Evolutionary conservation across 139 green algal species (phyloP).

Genomic region (Picochlorum sp.): DNA sequence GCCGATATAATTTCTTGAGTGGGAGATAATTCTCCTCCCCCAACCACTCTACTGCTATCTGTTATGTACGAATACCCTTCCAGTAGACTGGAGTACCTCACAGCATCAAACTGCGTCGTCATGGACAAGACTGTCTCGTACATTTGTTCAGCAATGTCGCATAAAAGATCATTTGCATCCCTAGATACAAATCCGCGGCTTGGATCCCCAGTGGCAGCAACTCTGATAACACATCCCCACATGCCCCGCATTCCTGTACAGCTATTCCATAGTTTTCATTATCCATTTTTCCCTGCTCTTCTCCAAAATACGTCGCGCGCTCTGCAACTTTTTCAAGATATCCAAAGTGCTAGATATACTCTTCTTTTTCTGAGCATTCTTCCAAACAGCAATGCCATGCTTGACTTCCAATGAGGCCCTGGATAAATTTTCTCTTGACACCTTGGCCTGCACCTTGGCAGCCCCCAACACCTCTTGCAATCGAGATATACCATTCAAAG

Average conservation of each 20-base stretch:
- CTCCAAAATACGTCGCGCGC: conserved; percentile 15
- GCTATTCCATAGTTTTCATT: not conserved
- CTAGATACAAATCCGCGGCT: not conserved
- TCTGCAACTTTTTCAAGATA: conserved; percentile 22
- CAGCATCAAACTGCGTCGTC: not conserved
- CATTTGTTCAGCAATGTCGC: conserved; percentile 3
- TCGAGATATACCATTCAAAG: conserved; percentile 27
- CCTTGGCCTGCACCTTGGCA: conserved; percentile 23
- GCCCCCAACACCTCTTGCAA: conserved; percentile 4
- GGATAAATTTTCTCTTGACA: conserved; percentile 20
- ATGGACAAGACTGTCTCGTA: not conserved
- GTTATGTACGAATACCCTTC: conserved; percentile 5
- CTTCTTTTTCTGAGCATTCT: conserved; percentile 26
- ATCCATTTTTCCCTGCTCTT: conserved; percentile 24
- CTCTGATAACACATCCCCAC: not conserved
- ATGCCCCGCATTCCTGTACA: not conserved
- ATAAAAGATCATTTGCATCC: not conserved
- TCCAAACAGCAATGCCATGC: conserved; percentile 21
- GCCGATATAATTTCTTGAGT: not conserved
- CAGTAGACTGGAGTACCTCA: not conserved
- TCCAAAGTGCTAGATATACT: conserved; percentile 27
- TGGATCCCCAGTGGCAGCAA: not conserved
- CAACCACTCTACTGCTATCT: not conserved
- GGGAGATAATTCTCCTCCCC: not conserved
- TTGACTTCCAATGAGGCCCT: conserved; percentile 15